These are phyloP conservation scores for Termitomyces sp. DNA, from an alignment of 768 basidiomycete genomes.

Conservation along the genomic window DNA sequence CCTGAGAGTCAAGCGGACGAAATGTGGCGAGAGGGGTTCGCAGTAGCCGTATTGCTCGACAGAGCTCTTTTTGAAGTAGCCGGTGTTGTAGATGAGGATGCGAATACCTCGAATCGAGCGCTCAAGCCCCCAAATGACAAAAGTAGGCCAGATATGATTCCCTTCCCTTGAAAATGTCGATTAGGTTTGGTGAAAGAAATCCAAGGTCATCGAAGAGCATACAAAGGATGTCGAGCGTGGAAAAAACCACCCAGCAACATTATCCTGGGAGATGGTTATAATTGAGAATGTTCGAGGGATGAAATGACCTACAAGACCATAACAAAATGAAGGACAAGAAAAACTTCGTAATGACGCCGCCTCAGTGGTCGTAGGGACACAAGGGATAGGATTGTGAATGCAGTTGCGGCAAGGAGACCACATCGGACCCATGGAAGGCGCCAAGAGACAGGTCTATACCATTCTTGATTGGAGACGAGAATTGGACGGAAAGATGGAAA, in stretches of 20 bases:
- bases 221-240: slow-evolving; percentile 25
- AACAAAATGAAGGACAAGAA: slow-evolving; percentile 43
- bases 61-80: slow-evolving; percentile 24
- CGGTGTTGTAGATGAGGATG: slow-evolving; percentile 36
- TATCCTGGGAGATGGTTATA: slow-evolving; percentile 19
- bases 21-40: slow-evolving; percentile 38
- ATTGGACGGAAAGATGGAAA: not conserved
- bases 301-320: slow-evolving; percentile 26
- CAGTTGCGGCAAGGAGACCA: slow-evolving; percentile 29
- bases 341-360: slow-evolving; percentile 41
- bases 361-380: slow-evolving; percentile 47
- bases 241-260: slow-evolving; percentile 35
- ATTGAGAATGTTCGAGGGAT: not conserved
- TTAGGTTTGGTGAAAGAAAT: not conserved
- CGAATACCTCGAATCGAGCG: slow-evolving; percentile 42
- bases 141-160: slow-evolving; percentile 39
- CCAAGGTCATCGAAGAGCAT: slow-evolving; percentile 16
- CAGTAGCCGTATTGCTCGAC: slow-evolving; percentile 28
- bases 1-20: slow-evolving; percentile 40
- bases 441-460: slow-evolving; percentile 7
- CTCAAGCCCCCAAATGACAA: slow-evolving; percentile 53
- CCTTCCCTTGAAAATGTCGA: slow-evolving; percentile 7
- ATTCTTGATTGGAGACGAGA: not conserved
- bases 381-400: slow-evolving; percentile 38
- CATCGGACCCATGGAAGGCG: slow-evolving; percentile 25